phyloP scores from a whole-genome alignment of 192 early-diverging fungal species.

The Piromyces finnis region DNA sequence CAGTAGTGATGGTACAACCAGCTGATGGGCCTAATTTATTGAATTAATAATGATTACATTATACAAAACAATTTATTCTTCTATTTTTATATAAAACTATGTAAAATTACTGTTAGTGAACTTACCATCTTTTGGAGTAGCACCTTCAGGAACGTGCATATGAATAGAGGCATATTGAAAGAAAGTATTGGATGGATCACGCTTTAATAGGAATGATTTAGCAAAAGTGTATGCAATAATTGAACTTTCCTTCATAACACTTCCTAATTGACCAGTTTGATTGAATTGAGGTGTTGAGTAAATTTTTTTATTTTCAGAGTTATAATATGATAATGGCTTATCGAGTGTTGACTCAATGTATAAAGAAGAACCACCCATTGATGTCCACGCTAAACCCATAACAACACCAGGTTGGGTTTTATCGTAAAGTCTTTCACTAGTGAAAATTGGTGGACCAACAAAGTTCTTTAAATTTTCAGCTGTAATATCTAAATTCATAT shows the following conservation, averaged over 20 bases:
- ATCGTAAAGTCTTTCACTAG: slow-evolving; percentile 81
- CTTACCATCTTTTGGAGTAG: slow-evolving; percentile 91
- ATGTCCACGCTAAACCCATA: slow-evolving; percentile 97
- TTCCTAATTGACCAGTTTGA: slow-evolving; percentile 83
- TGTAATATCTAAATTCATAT: slow-evolving; percentile 34
- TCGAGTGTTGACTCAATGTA: slow-evolving; percentile 82
- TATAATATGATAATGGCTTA: slow-evolving; percentile 10
- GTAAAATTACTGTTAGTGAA: too few species aligned
- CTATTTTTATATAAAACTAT: too few species aligned
- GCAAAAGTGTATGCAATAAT: slow-evolving; percentile 93
- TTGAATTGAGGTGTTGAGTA: slow-evolving; percentile 39
- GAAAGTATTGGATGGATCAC: slow-evolving; percentile 74
- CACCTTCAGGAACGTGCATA: slow-evolving; percentile 91
- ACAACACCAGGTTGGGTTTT: slow-evolving; percentile 80
- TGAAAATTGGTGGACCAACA: slow-evolving; percentile 78
- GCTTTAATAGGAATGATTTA: slow-evolving; percentile 54
- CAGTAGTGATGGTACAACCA: slow-evolving; percentile 88
- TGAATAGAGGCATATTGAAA: slow-evolving; percentile 82
- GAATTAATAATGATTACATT: too few species aligned
- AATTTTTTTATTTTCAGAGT: slow-evolving; percentile 46
- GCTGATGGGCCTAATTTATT: slow-evolving; percentile 63
- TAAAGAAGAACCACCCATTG: slow-evolving; percentile 83
- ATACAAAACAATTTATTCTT: too few species aligned
- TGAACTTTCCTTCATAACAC: slow-evolving; percentile 97
- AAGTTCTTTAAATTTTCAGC: slow-evolving; percentile 69